phyloP scores from a whole-genome alignment of 495 filamentous ascomycete genomes.

The Penicillium nucicola region DNA sequence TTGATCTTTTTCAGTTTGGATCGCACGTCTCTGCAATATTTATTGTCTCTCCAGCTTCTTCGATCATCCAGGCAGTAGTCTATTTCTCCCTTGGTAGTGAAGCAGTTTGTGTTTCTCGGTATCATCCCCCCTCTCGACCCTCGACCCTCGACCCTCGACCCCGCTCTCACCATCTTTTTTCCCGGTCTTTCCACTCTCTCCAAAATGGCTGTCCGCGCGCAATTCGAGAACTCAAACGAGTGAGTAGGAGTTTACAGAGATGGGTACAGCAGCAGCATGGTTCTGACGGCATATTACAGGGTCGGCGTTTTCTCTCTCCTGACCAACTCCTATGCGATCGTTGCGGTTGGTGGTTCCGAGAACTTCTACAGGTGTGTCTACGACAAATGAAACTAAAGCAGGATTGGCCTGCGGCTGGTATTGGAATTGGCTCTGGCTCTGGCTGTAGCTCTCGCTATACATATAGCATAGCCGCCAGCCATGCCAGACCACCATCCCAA shows the following conservation, averaged over 20 bases:
- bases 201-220: conserved; percentile 75
- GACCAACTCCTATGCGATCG: conserved; percentile 92
- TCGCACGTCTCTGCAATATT: conserved; percentile 18
- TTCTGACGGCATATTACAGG: conserved; percentile 41
- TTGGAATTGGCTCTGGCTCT: neutral
- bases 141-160: conserved; percentile 1
- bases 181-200: conserved; percentile 2
- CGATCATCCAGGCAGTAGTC: neutral
- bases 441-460: neutral
- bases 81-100: neutral
- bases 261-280: neutral
- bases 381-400: neutral
- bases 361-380: conserved; percentile 85
- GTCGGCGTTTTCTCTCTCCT: conserved; percentile 95
- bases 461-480: neutral
- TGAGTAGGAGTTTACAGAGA: conserved; percentile 41
- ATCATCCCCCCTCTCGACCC: neutral
- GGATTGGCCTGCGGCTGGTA: neutral
- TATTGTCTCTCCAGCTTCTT: neutral
- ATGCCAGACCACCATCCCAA: neutral
- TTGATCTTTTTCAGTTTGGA: conserved; percentile 21
- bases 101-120: neutral
- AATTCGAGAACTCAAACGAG: conserved; percentile 99
- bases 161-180: conserved; percentile 2
- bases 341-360: conserved; percentile 91